Evolutionary conservation across 2,329 filamentous ascomycete species (phyloP).

Genomic region (Endoconidiophora polonica): DNA sequence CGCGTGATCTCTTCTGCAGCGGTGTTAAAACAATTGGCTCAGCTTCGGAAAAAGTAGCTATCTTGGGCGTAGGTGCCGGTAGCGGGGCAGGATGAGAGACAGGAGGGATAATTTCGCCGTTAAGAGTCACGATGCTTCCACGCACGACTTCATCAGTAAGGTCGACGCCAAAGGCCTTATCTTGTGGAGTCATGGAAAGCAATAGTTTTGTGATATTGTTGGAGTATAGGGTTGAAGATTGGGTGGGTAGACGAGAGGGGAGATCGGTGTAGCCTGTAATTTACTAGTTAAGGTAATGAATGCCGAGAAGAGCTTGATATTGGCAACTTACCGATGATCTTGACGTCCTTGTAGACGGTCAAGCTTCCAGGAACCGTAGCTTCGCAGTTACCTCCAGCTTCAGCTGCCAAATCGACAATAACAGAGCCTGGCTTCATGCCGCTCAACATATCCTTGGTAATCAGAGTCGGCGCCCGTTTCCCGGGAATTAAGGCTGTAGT

Average conservation of each 20-base stretch:
- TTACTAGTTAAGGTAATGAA: background rate
- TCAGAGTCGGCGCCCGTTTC: constrained; percentile 64
- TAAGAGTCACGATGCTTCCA: constrained; percentile 64
- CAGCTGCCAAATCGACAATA: constrained; percentile 73
- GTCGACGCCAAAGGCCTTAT: constrained; percentile 67
- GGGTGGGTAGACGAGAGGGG: constrained; percentile 70
- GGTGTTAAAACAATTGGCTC: constrained; percentile 55
- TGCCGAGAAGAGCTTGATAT: background rate
- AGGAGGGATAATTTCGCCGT: constrained; percentile 59
- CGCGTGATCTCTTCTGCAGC: constrained; percentile 62
- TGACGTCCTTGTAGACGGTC: constrained; percentile 57
- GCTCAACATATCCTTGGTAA: constrained; percentile 62
- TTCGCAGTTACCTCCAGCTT: constrained; percentile 79
- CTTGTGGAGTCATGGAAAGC: constrained; percentile 61
- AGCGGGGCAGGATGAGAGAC: constrained; percentile 50
- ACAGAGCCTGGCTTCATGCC: constrained; percentile 85
- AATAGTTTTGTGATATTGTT: constrained; percentile 88
- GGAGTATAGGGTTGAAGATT: constrained; percentile 78
- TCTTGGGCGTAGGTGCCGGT: constrained; percentile 21
- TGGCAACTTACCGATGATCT: constrained; percentile 51
- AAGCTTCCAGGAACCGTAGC: constrained; percentile 60
- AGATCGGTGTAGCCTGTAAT: constrained; percentile 64
- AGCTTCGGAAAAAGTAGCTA: constrained; percentile 30
- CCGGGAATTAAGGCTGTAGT: constrained; percentile 86
- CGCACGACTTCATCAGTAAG: constrained; percentile 73